These are phyloP conservation scores for Begonia masoniana DNA, from an alignment of 306 rosid species.

Conservation along the genomic window DNA sequence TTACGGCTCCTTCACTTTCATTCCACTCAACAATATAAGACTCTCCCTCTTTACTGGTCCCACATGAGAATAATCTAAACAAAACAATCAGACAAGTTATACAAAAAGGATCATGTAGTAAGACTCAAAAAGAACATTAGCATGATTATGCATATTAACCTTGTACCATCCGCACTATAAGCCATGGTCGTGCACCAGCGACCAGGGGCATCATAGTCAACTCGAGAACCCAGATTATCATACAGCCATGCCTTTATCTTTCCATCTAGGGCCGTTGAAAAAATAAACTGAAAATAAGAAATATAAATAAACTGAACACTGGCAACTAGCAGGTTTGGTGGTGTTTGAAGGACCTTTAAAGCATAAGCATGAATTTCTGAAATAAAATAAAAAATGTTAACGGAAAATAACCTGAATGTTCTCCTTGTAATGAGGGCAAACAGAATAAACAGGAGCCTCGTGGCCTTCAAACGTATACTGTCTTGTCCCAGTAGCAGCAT, in stretches of 20 bases:
- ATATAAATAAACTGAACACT: constrained; percentile 5
- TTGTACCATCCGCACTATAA: constrained; percentile 86
- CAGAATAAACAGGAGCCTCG: constrained; percentile 86
- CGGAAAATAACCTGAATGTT: constrained; percentile 52
- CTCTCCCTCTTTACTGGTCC: constrained; percentile 85
- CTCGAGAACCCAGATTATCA: constrained; percentile 88
- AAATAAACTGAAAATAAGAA: constrained; percentile 60
- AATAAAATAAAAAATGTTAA: constrained; percentile 5
- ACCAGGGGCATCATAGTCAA: constrained; percentile 96
- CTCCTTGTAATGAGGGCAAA: constrained; percentile 90
- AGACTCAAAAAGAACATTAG: constrained; percentile 3
- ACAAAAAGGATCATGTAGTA: constrained; percentile 1
- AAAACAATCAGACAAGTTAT: neutral
- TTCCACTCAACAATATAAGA: constrained; percentile 98
- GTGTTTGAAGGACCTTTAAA: too few relatives aligned
- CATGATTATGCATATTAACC: constrained; percentile 28
- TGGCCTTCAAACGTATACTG: constrained; percentile 85
- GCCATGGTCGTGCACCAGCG: constrained; percentile 97
- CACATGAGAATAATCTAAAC: constrained; percentile 88
- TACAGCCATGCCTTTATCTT: constrained; percentile 97
- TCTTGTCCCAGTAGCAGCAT: constrained; percentile 63
- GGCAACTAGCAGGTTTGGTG: neutral
- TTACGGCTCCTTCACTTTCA: constrained; percentile 90
- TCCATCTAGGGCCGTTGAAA: constrained; percentile 93
- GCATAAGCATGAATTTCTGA: constrained; percentile 1